Evolutionary conservation across 371 early-diverging fungal species (phyloP), one percentile per base, ranked within the genome.

Genomic region (Massospora cicadina): DNA sequence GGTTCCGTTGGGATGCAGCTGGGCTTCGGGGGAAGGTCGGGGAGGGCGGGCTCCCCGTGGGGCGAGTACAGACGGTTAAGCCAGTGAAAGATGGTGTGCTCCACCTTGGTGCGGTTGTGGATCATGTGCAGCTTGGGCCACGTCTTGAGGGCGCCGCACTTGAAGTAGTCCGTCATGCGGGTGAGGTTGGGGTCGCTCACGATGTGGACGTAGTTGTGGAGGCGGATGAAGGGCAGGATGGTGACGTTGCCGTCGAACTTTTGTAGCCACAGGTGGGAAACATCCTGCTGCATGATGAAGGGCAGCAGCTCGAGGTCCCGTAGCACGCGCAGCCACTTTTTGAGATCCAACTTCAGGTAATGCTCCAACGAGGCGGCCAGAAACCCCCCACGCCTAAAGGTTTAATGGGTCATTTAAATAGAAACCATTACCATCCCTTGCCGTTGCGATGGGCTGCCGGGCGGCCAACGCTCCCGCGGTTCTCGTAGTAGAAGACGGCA

Each of bases 221-320:
- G 23, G 24, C 74, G 72, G 0, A 83, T 71, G 64, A 78, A 77
- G 27, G 91, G 90, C 76, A 85, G 67, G 57, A 95, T 88, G 0
- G 93, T 93, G 28, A 90, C 83, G 68, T 76, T 81, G 43, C 93
- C 93, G 62, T 89, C 89, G 74, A 93, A 91, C 68, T 82, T 82
- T 69, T 93, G 95, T 56, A 91, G 72, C 81, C 83, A 95, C 1
- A 91, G 75, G 28, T 78, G 79, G 31, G 86, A 84, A 82, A 91
- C 84, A 72, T 92, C 89, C 68, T 85, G 86, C 65, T 81, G 77
- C 67, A 85, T 72, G 27, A 91, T 62, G 28, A 75, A 76, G 1
- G 93, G 94, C 55, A 92, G 69, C 23, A 94, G 72, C 61, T 86
- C 78, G 33, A 92, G 69, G 60, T 92, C 90, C 65, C 89, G 71